Conservation (phyloP, 1,284 basidiomycete species). For the Thelephora terrestris region DNA sequence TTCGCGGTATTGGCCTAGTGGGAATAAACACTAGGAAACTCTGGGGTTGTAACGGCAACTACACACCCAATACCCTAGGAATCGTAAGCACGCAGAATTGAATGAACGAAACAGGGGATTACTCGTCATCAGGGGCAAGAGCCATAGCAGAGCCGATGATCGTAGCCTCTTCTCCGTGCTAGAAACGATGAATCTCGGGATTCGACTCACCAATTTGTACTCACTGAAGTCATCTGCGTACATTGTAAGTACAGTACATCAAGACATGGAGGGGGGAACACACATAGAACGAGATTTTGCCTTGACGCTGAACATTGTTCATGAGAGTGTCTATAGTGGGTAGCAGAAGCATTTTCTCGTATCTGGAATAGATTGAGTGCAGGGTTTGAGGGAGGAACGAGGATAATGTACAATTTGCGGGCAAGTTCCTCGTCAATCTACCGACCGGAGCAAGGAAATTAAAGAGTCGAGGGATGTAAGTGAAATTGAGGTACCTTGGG, state of each 20-base stretch:
- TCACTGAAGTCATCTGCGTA: conserved; percentile 65
- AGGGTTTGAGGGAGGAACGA: too few species aligned
- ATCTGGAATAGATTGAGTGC: conserved; percentile 29
- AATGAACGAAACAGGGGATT: conserved; percentile 23
- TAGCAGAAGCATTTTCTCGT: conserved; percentile 77
- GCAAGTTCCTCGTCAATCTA: conserved; percentile 69
- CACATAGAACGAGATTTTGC: conserved; percentile 91
- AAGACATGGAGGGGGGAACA: conserved; percentile 19
- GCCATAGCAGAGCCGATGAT: conserved; percentile 87
- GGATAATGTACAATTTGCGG: conserved; percentile 42
- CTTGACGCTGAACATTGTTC: conserved; percentile 89
- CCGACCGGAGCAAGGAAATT: neutral
- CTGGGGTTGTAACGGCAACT: neutral
- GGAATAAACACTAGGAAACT: conserved; percentile 1
- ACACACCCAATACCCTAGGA: conserved; percentile 49
- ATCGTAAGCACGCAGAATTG: conserved; percentile 2
- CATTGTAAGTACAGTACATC: conserved; percentile 9
- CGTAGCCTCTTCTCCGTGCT: conserved; percentile 89
- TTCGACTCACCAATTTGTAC: conserved; percentile 15
- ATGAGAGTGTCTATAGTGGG: conserved; percentile 83
- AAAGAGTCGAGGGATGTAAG: neutral
- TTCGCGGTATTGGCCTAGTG: conserved; percentile 76
- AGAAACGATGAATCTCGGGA: conserved; percentile 8
- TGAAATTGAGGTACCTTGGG: conserved; percentile 47
- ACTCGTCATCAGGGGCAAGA: conserved; percentile 81